Conservation (phyloP, 371 early-diverging fungal genomes). For the Choanephora cucurbitarum region DNA sequence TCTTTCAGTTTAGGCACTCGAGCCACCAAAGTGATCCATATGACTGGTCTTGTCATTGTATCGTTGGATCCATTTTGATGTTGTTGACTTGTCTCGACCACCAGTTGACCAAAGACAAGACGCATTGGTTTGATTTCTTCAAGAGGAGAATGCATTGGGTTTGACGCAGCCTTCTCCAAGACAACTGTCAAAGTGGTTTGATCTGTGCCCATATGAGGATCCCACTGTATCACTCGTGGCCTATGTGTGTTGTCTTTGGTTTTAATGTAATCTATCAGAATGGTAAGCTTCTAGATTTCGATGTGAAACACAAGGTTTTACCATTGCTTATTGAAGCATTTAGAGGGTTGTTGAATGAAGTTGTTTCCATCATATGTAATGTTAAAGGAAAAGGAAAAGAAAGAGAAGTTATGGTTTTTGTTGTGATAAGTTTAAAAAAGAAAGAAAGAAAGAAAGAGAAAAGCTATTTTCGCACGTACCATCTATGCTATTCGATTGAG, state of each 20-base stretch:
- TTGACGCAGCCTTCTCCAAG: conserved; percentile 13
- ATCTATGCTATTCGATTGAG: no score
- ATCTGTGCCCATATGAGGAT: conserved; percentile 25
- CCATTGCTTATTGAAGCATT: background rate
- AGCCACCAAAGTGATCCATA: conserved; percentile 22
- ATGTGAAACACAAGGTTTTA: background rate
- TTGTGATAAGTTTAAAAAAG: no score
- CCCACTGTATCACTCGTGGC: conserved; percentile 26
- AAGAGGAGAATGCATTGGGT: background rate
- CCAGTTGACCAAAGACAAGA: conserved; percentile 17
- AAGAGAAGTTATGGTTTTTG: background rate
- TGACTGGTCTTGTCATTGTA: background rate
- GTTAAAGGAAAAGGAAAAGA: background rate
- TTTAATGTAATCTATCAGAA: background rate
- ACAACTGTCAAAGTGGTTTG: conserved; percentile 19
- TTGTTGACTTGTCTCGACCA: conserved; percentile 23
- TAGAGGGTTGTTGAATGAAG: background rate
- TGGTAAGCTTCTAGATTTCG: no score
- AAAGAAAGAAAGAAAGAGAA: no score
- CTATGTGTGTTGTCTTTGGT: background rate
- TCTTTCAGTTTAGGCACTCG: conserved; percentile 17
- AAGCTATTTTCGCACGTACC: no score
- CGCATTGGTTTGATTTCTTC: conserved; percentile 18
- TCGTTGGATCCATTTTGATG: conserved; percentile 14
- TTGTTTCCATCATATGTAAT: conserved; percentile 4